Base-by-base conservation (phyloP, 2,329 filamentous ascomycete species). In the Microdochium bolleyi region DNA sequence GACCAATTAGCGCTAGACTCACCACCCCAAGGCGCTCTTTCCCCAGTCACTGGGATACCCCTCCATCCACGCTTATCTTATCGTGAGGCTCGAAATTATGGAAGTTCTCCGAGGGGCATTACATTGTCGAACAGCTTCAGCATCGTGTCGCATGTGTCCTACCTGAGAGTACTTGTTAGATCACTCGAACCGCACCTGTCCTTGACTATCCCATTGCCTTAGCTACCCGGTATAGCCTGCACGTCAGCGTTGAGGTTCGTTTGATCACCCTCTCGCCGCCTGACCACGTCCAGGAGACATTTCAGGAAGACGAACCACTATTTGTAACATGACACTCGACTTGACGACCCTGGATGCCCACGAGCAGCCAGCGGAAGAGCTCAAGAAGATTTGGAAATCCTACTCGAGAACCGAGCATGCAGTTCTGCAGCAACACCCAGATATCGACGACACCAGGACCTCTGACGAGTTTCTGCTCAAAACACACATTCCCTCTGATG, bases 321-420 rank as follows among this genome's bases (percentile, higher is more conserved):
- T 14, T 14, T 46, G 21, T 53, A 57, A 48, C 24, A 76, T 76
- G 74, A 67, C 69, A 1, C 62, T 70, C 30, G 69, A 73, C 53
- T 70, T 77, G 27, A 69, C 67, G 24, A 73, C 76, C 21, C 73
- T 92, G 2, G 87, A 95, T 68, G 85, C 91, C 25, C 83, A 92
- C 66, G 83, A 90, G 67, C 84, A 85, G 60, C 89, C 91, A 1
- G 88, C 91, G 2, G 81, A 84, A 13, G 68, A 75, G 50, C 75
- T 96, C 58, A 83, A 85, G 56, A 72, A 78, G 48, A 72, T 83
- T 52, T 96, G 90, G 80, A 96, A 96, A 67, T 72, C 72, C 44
- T 89, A 86, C 60, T 83, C 86, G 24, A 85, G 80, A 57, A 75
- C 82, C 37, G 78, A 83, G 0, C 68, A 76, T 2, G 61, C 69